Percentiles rank a stretch among this genome's conserved stretches.
These are phyloP conservation scores for Lichtheimia corymbifera DNA, from an alignment of 371 early-diverging fungal species.

Conservation along the genomic window DNA sequence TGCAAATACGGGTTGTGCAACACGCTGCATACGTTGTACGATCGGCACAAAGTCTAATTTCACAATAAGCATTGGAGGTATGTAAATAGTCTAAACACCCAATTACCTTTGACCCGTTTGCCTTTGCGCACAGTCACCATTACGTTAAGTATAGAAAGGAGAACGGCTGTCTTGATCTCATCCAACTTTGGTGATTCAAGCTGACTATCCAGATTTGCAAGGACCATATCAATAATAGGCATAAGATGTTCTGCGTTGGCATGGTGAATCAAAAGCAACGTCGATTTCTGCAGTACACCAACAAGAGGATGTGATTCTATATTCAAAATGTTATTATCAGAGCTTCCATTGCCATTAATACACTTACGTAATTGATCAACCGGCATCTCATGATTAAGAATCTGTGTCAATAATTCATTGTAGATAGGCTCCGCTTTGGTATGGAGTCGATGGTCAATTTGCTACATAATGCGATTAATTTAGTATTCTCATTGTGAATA, in stretches of 20 bases:
- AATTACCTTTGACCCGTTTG: slow-evolving; percentile 54
- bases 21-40: slow-evolving; percentile 25
- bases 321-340: background rate
- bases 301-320: slow-evolving; percentile 25
- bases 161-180: slow-evolving; percentile 39
- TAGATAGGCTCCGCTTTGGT: slow-evolving; percentile 54
- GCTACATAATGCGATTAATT: slow-evolving; percentile 19
- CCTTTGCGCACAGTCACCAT: slow-evolving; percentile 62
- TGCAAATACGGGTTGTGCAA: slow-evolving; percentile 30
- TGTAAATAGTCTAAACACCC: background rate
- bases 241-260: slow-evolving; percentile 53
- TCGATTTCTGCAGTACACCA: slow-evolving; percentile 42
- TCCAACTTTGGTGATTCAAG: slow-evolving; percentile 23
- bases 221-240: slow-evolving; percentile 51
- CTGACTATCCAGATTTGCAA: slow-evolving; percentile 42
- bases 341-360: background rate
- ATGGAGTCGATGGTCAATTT: slow-evolving; percentile 62
- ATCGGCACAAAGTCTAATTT: slow-evolving; percentile 41
- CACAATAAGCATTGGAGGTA: background rate
- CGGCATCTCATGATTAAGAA: slow-evolving; percentile 26
- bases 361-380: slow-evolving; percentile 24
- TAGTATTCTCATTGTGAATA: too few species aligned
- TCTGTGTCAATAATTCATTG: slow-evolving; percentile 49
- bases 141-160: slow-evolving; percentile 47
- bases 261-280: slow-evolving; percentile 60